Conservation (phyloP, 1,139 yeast genomes). For the Taphrina wiesneri region DNA sequence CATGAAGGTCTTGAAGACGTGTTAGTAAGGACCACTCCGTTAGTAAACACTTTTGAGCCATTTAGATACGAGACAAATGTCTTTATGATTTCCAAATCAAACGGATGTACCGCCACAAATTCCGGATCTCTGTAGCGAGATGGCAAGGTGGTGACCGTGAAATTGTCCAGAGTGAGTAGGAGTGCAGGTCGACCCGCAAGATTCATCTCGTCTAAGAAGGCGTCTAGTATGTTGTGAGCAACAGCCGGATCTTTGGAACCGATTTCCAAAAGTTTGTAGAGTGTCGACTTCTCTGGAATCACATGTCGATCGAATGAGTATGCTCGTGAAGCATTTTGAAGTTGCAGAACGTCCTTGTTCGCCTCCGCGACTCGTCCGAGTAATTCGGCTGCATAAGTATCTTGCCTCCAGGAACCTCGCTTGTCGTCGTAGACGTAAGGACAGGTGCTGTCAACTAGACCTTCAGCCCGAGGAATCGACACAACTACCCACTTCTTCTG, state of each 20-base stretch:
- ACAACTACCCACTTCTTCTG: conserved; percentile 33
- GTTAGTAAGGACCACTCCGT: conserved; percentile 33
- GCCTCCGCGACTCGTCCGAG: conserved; percentile 32
- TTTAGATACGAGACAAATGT: conserved; percentile 26
- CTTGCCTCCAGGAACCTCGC: conserved; percentile 33
- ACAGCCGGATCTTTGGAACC: conserved; percentile 26
- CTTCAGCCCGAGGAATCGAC: conserved; percentile 33
- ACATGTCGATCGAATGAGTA: conserved; percentile 9
- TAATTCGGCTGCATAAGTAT: conserved; percentile 25
- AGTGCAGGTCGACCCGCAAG: conserved; percentile 28
- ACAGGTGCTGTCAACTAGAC: conserved; percentile 36
- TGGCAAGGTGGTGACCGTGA: conserved; percentile 30
- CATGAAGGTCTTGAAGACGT: conserved; percentile 30
- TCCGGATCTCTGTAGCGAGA: conserved; percentile 29
- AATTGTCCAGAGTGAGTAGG: conserved; percentile 34
- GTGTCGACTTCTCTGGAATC: conserved; percentile 11
- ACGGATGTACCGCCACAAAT: conserved; percentile 30
- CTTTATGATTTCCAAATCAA: conserved; percentile 28
- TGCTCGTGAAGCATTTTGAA: conserved; percentile 18
- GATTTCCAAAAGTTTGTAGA: conserved; percentile 16
- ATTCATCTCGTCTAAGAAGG: conserved; percentile 26
- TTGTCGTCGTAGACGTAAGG: conserved; percentile 27
- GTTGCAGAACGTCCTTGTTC: conserved; percentile 22
- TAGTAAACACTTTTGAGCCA: conserved; percentile 20
- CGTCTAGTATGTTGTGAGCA: conserved; percentile 28